phyloP scores from a whole-genome alignment of 495 filamentous ascomycete species.

The Neurospora discreta region DNA sequence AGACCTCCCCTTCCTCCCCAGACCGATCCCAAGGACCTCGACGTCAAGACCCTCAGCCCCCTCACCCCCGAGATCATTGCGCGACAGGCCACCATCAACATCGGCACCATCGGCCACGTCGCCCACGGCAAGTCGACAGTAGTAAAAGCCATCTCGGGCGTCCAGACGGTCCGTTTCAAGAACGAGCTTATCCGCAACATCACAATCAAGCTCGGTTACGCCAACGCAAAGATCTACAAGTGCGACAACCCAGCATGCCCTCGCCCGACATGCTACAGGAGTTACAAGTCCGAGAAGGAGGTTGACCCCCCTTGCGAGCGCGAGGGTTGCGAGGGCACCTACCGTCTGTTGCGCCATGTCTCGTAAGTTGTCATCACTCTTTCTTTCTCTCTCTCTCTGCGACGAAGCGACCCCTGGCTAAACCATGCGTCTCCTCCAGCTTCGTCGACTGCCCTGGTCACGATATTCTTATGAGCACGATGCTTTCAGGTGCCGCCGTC shows the following conservation, averaged over 20 bases:
- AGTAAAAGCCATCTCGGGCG: constrained; percentile 96
- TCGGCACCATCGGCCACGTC: constrained; percentile 97
- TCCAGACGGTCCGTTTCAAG: constrained; percentile 98
- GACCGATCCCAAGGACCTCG: constrained; percentile 76
- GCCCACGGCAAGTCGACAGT: constrained; percentile 98
- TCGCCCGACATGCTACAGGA: constrained; percentile 87
- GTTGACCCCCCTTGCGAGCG: constrained; percentile 91
- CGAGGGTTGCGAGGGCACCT: constrained; percentile 76
- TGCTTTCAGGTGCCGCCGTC: constrained; percentile 97
- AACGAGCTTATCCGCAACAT: constrained; percentile 98
- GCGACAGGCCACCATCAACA: constrained; percentile 97
- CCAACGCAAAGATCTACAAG: constrained; percentile 99
- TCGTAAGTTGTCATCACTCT: constrained; percentile 47
- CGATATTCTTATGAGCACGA: constrained; percentile 99
- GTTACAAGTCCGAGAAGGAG: constrained; percentile 97
- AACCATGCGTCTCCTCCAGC: constrained; percentile 23
- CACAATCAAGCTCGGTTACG: constrained; percentile 98
- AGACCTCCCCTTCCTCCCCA: constrained; percentile 65
- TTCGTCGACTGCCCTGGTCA: constrained; percentile 99
- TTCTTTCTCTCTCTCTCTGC: too few relatives aligned
- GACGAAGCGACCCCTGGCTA: too few relatives aligned
- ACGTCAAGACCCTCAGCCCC: constrained; percentile 65
- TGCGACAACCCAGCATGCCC: constrained; percentile 88
- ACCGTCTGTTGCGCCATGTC: constrained; percentile 75
- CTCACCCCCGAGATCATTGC: constrained; percentile 93